phyloP scores from a whole-genome alignment of 2,329 filamentous ascomycete genomes.

The Neonectria faginata region DNA sequence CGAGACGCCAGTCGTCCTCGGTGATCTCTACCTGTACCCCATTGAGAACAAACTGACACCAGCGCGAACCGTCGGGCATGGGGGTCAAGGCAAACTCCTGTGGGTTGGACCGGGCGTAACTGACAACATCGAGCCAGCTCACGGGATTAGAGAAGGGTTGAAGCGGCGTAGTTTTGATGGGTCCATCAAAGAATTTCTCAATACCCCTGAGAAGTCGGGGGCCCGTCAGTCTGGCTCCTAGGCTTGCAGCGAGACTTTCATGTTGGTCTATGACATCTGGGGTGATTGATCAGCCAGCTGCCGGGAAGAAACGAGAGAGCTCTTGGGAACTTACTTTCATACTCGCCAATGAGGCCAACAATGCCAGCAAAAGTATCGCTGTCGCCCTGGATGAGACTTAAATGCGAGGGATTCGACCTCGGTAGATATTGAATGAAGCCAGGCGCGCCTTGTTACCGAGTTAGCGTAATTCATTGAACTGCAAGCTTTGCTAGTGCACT shows the following conservation, averaged over 20 bases:
- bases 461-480: slow-evolving; percentile 39
- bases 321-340: slow-evolving; percentile 67
- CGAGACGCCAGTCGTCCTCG: slow-evolving; percentile 88
- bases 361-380: slow-evolving; percentile 79
- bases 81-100: slow-evolving; percentile 80
- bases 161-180: slow-evolving; percentile 68
- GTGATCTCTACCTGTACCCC: slow-evolving; percentile 85
- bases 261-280: slow-evolving; percentile 82
- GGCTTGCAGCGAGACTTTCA: slow-evolving; percentile 86
- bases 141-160: slow-evolving; percentile 72
- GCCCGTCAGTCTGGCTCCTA: slow-evolving; percentile 85
- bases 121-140: slow-evolving; percentile 87
- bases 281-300: slow-evolving; percentile 18
- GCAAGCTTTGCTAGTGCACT: slow-evolving; percentile 35
- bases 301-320: neutral
- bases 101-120: slow-evolving; percentile 84
- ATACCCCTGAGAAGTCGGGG: slow-evolving; percentile 88
- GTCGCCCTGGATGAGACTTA: slow-evolving; percentile 66
- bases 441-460: slow-evolving; percentile 35
- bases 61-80: slow-evolving; percentile 74
- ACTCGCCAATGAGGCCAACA: slow-evolving; percentile 78
- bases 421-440: slow-evolving; percentile 66
- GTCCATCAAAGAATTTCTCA: slow-evolving; percentile 85
- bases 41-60: slow-evolving; percentile 86
- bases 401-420: slow-evolving; percentile 56